These are phyloP conservation scores for Catharanthus roseus DNA, from an alignment of 257 asterid genomes.

Conservation along the genomic window DNA sequence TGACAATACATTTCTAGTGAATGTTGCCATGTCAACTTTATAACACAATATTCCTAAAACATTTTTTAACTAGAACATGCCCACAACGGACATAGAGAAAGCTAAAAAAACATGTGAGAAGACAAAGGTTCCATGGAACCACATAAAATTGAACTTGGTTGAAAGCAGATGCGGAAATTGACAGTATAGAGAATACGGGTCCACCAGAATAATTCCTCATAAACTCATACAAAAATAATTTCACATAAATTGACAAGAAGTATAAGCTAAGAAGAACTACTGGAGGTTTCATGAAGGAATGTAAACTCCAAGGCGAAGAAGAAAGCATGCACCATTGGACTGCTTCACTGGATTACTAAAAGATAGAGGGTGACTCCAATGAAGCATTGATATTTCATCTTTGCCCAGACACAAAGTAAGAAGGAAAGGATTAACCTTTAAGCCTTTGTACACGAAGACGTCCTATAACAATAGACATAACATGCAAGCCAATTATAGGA, in stretches of 20 bases:
- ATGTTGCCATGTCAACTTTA: background rate
- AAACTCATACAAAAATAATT: background rate
- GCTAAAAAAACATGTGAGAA: background rate
- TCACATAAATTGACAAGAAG: background rate
- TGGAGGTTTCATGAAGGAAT: background rate
- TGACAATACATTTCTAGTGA: background rate
- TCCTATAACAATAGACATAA: background rate
- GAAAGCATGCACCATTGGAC: constrained; percentile 2
- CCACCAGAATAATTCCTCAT: background rate
- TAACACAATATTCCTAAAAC: background rate
- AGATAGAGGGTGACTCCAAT: background rate
- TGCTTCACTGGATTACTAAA: background rate
- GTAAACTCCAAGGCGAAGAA: background rate
- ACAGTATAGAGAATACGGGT: background rate
- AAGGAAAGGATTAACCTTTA: background rate
- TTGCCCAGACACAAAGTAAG: background rate
- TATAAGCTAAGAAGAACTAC: background rate
- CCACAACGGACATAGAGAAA: background rate
- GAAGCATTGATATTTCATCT: background rate
- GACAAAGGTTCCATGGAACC: background rate
- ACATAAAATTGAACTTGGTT: background rate
- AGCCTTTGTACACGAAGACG: background rate
- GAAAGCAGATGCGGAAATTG: background rate
- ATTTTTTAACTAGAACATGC: background rate
- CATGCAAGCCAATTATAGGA: background rate